Conservation (phyloP, 257 asterid species). For the Osmanthus fragrans region DNA sequence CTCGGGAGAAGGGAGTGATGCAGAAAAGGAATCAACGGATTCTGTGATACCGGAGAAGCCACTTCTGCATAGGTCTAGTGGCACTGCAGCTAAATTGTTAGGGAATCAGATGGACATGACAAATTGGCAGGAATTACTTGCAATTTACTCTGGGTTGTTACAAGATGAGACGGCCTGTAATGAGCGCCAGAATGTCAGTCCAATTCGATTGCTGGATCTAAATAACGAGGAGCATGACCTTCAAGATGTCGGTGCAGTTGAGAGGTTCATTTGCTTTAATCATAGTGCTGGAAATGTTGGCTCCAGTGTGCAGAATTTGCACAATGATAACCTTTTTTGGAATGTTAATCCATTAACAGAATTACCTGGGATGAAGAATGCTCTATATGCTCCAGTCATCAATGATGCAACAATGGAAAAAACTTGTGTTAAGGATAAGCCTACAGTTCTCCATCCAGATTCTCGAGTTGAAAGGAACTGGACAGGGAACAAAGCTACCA, state of each 20-base stretch:
- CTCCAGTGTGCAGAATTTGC: constrained; percentile 22
- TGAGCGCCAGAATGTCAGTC: constrained; percentile 18
- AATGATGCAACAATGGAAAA: constrained; percentile 24
- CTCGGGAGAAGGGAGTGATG: background rate
- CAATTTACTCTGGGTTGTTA: constrained; percentile 23
- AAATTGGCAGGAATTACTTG: constrained; percentile 28
- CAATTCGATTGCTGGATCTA: constrained; percentile 18
- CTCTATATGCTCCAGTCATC: constrained; percentile 5
- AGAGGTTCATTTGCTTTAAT: constrained; percentile 14
- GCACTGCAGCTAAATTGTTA: constrained; percentile 17
- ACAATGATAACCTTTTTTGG: constrained; percentile 27
- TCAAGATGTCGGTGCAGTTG: constrained; percentile 10
- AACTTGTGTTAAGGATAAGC: constrained; percentile 9
- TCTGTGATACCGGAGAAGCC: constrained; percentile 13
- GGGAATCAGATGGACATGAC: constrained; percentile 18
- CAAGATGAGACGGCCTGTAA: constrained; percentile 9
- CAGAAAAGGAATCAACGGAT: background rate
- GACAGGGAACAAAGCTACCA: constrained; percentile 19
- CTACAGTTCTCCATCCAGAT: constrained; percentile 29
- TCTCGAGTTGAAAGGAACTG: constrained; percentile 35
- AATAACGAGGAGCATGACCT: constrained; percentile 13
- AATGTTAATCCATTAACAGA: constrained; percentile 42
- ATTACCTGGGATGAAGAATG: constrained; percentile 34
- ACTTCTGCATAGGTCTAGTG: constrained; percentile 12
- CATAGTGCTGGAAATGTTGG: constrained; percentile 29